Base-by-base conservation (phyloP, 176 grass and related monocot species). In the Oryza rufipogon region DNA sequence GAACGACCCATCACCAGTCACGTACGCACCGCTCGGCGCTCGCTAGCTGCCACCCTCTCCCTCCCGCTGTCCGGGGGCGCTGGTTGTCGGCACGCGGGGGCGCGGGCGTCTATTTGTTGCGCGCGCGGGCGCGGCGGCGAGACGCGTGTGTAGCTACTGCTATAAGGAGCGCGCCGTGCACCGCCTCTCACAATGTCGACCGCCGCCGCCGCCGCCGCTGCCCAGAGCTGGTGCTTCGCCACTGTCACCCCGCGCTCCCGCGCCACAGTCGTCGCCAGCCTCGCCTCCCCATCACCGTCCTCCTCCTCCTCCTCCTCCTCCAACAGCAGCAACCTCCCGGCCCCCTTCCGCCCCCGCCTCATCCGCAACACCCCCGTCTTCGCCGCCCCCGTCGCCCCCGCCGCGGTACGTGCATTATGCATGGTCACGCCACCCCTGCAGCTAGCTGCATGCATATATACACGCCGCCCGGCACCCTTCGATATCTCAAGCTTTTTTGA, bases 331-430 rank as follows among this genome's bases (percentile, higher is more conserved):
- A 38, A 39, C 67, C n/a, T 63, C 58, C 58, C 58, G 58, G 20
- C 49, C 10, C 39, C 85, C 70, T 86, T 70, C 63, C 79, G 83
- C 3, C 89, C 85, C 65, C 88, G 85, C 19, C 89, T 95, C 79
- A 85, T 91, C 85, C 84, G 87, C 61, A 94, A 84, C 78, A 17
- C 66, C 11, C 92, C 91, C 7, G 92, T 95, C 86, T 69, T 86
- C 38, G 92, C 91, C 48, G 71, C 90, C 3, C 79, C 95, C 17
- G 46, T 77, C 61, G 10, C 82, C 20, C 5, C 66, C 17, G 14
- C 83, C 45, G 70, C 76, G 88, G 93, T 96, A 95, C 25, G 93
- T 80, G 34, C 54, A 58, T n/a, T n/a, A 58, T 63, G 58, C 58
- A 23, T 58, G 36, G 36, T 38, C 36, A 38, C 36, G 36, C 36